These are phyloP conservation scores for Phanerochaete sordida DNA, from an alignment of 768 basidiomycete genomes.

Conservation along the genomic window DNA sequence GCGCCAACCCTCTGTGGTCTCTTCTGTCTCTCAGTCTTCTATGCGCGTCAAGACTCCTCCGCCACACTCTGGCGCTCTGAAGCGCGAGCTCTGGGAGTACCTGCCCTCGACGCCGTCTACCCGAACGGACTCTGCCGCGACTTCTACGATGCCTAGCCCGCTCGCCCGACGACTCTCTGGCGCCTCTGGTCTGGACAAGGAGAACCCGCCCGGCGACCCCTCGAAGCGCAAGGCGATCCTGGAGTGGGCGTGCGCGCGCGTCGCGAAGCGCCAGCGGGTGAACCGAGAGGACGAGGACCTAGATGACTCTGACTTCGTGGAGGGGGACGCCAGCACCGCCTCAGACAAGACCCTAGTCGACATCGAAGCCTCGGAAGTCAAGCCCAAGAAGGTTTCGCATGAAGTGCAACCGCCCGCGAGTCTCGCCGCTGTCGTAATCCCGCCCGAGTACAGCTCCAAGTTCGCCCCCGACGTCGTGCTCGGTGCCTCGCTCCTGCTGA, in stretches of 20 bases:
- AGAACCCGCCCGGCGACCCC: neutral
- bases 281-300: neutral
- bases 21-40: slow-evolving; percentile 8
- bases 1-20: slow-evolving; percentile 10
- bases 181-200: slow-evolving; percentile 1
- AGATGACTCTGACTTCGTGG: slow-evolving; percentile 12
- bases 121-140: neutral
- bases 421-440: slow-evolving; percentile 9
- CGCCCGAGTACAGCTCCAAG: slow-evolving; percentile 18
- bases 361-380: neutral
- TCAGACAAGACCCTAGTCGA: neutral
- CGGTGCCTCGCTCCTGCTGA: slow-evolving; percentile 28
- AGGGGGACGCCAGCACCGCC: slow-evolving; percentile 10
- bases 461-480: slow-evolving; percentile 26
- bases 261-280: slow-evolving; percentile 33
- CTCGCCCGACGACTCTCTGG: slow-evolving; percentile 12
- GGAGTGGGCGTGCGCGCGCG: slow-evolving; percentile 44
- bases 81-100: slow-evolving; percentile 27
- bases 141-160: slow-evolving; percentile 12
- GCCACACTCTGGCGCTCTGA: slow-evolving; percentile 11
- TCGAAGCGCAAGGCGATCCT: slow-evolving; percentile 31
- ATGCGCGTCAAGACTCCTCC: slow-evolving; percentile 2
- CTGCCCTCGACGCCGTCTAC: slow-evolving; percentile 24
- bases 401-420: neutral
- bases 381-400: neutral